Percentiles rank a stretch among this genome's conserved stretches.
phyloP scores from a whole-genome alignment of 208 protist species.

The Acanthamoeba comandoni region DNA sequence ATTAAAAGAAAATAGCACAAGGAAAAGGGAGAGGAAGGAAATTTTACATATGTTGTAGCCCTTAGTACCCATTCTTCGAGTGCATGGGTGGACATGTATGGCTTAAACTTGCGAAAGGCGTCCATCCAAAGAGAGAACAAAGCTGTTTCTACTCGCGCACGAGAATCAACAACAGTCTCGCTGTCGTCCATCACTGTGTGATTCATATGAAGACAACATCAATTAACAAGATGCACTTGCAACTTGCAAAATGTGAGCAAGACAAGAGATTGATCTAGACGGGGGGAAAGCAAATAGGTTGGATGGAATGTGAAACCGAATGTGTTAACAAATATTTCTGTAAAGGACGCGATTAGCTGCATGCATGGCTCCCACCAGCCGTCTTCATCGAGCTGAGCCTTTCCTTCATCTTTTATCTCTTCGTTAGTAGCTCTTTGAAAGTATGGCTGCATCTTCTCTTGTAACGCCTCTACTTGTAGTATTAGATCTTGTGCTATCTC shows the following conservation, averaged over 20 bases:
- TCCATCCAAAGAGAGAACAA: conserved; percentile 7
- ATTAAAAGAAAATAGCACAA: neutral
- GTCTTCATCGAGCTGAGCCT: neutral
- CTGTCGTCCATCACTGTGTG: neutral
- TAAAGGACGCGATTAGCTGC: conserved; percentile 39
- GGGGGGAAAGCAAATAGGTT: too few species aligned
- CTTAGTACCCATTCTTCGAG: neutral
- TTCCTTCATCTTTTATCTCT: too few species aligned
- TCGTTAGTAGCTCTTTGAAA: neutral
- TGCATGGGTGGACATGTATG: neutral
- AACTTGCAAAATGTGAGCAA: too few species aligned
- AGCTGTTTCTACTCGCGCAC: neutral
- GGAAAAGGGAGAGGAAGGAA: neutral
- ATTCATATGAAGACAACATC: neutral
- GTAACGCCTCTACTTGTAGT: conserved; percentile 14
- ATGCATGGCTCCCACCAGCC: conserved; percentile 40
- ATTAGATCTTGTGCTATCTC: conserved; percentile 47
- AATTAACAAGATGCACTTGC: too few species aligned
- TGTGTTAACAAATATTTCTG: conserved; percentile 9
- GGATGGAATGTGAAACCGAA: too few species aligned
- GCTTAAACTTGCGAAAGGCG: neutral
- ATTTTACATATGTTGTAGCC: neutral
- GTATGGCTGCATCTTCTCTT: conserved; percentile 3
- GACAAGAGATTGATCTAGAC: too few species aligned
- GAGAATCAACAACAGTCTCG: neutral